These are phyloP conservation scores for Davidsoniella australis DNA, from an alignment of 2,329 filamentous ascomycete species.

Conservation along the genomic window DNA sequence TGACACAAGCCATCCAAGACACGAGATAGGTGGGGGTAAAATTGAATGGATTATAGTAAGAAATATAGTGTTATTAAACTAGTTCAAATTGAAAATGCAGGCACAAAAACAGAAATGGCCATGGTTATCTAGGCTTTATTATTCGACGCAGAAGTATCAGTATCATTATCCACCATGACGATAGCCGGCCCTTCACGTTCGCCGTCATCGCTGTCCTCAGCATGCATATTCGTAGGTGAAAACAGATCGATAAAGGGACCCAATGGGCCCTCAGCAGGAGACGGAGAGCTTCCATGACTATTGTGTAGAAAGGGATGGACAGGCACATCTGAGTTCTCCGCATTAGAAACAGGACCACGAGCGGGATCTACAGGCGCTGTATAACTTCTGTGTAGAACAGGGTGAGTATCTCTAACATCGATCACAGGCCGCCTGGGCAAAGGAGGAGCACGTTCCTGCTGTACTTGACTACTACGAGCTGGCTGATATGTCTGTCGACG, in stretches of 20 bases:
- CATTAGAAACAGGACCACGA: neutral
- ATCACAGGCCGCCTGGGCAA: slow-evolving; percentile 9
- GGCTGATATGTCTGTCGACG: too few species aligned
- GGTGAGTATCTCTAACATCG: neutral
- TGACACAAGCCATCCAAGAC: too few species aligned
- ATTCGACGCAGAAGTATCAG: neutral
- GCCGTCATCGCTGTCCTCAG: slow-evolving; percentile 6
- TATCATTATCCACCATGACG: slow-evolving; percentile 10
- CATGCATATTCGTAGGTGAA: slow-evolving; percentile 1
- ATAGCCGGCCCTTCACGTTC: slow-evolving; percentile 7
- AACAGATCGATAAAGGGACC: slow-evolving; percentile 2
- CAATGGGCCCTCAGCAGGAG: slow-evolving; percentile 1
- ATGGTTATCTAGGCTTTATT: too few species aligned
- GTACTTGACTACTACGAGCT: neutral
- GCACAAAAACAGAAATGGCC: too few species aligned
- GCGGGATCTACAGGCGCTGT: slow-evolving; percentile 4
- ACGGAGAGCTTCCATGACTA: neutral
- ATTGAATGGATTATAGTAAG: too few species aligned
- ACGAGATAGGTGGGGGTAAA: too few species aligned
- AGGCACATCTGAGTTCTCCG: neutral
- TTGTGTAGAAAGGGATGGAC: slow-evolving; percentile 10
- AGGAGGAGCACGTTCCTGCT: neutral
- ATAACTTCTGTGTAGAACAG: slow-evolving; percentile 8
- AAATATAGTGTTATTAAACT: too few species aligned
- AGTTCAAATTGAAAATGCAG: too few species aligned